These are phyloP conservation scores for Trichophyton verrucosum DNA, from an alignment of 2,329 filamentous ascomycete species.

Conservation along the genomic window DNA sequence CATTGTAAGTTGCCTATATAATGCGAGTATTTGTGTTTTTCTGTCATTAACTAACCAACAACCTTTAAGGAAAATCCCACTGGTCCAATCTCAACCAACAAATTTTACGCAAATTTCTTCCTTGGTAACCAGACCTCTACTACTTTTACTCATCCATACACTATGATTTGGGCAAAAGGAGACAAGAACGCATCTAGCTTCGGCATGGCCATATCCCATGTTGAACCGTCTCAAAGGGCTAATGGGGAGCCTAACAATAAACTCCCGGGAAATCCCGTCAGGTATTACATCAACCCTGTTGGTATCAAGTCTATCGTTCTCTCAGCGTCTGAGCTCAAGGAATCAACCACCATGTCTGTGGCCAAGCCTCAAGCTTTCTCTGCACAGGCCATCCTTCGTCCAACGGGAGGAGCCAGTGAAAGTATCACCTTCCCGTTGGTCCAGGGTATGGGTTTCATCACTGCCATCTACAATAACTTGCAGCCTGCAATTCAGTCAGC, in stretches of 20 bases:
- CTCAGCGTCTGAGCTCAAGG: slow-evolving; percentile 61
- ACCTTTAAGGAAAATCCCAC: slow-evolving; percentile 19
- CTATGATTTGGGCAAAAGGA: slow-evolving; percentile 55
- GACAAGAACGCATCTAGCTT: slow-evolving; percentile 52
- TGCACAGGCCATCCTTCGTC: slow-evolving; percentile 55
- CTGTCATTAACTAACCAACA: slow-evolving; percentile 9
- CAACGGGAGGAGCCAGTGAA: slow-evolving; percentile 41
- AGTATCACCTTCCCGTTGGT: slow-evolving; percentile 67
- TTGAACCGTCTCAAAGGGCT: slow-evolving; percentile 53
- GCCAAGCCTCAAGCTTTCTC: slow-evolving; percentile 46
- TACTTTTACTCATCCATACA: slow-evolving; percentile 65
- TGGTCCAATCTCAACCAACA: slow-evolving; percentile 35
- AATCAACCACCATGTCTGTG: slow-evolving; percentile 44
- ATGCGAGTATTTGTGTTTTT: not conserved
- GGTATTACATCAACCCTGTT: slow-evolving; percentile 69
- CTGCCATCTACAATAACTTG: slow-evolving; percentile 57
- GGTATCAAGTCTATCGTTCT: slow-evolving; percentile 70
- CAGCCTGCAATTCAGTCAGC: slow-evolving; percentile 63
- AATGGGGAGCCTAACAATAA: slow-evolving; percentile 47
- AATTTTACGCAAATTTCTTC: slow-evolving; percentile 69
- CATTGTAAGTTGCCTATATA: slow-evolving; percentile 23
- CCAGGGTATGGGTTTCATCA: slow-evolving; percentile 83
- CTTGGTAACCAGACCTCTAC: slow-evolving; percentile 57
- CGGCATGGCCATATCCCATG: slow-evolving; percentile 66
- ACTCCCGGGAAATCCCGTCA: slow-evolving; percentile 44